Evolutionary conservation across 2,329 filamentous ascomycete species (phyloP), one percentile per base, ranked within the genome.

Genomic region (Huntiella savannae): DNA sequence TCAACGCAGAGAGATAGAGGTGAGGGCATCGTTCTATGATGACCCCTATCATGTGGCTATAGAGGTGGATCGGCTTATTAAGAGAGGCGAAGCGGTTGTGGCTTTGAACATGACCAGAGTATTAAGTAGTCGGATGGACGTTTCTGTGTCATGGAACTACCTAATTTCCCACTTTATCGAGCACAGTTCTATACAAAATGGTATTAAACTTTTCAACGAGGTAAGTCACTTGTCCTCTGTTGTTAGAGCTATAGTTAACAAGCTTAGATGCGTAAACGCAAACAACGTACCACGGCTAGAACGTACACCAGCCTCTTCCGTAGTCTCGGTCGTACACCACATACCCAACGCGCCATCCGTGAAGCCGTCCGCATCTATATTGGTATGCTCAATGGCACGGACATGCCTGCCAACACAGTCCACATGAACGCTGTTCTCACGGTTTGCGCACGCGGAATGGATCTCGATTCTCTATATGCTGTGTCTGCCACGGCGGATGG

Each of bases 371-470:
- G 73, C 49, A 67, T 94, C 44, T 96, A 92, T 64, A 72, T 83
- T 53, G 75, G 75, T 46, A 81, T 96, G 63, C 68, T 70, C 35
- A 69, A 68, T 4, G 69, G 74, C 33, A 75, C 72, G 1, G 66
- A 69, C 5, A 66, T 92, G 43, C 69, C 77, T 52, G 80, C 82
- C 12, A 82, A 77, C 53, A 80, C 79, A 33, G 81, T 84, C 48
- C 91, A 96, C 57, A 76, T 83, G 52, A 98, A 98, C 58, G 83
- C 87, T 7, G 75, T 86, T n/a, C 65, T 98, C 39, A 76, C 78
- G 49, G 81, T 91, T 6, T 96, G 87, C 58, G 73, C 79, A 41
- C 70, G 75, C 48, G 79, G 82, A 3, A 60, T 68, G 10, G 79
- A 95, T 57, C 69, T 93, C 59, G 85, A 94, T 53, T 73, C 78